These are phyloP conservation scores for Colletotrichum spaethianum DNA, from an alignment of 2,329 filamentous ascomycete species.

Conservation along the genomic window DNA sequence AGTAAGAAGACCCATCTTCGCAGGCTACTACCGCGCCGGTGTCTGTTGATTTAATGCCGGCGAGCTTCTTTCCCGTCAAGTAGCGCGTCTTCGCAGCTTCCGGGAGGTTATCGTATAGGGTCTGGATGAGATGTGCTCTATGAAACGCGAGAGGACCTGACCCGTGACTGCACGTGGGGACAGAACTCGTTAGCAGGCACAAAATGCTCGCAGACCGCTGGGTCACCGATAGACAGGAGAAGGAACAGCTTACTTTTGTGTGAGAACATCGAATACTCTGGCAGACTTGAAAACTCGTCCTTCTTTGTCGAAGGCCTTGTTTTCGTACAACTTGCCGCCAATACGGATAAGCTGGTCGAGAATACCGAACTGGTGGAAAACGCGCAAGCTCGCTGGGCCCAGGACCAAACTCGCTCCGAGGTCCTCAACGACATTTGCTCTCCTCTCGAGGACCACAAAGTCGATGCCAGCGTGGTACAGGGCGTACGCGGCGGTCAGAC, in stretches of 20 bases:
- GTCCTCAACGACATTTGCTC: conserved; percentile 45
- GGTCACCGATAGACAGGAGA: too few species aligned
- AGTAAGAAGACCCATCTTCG: conserved; percentile 50
- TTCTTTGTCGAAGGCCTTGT: conserved; percentile 6
- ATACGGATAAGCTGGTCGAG: conserved; percentile 26
- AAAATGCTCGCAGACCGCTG: conserved; percentile 4
- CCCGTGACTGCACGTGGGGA: conserved; percentile 46
- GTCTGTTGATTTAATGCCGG: conserved; percentile 42
- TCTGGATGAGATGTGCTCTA: conserved; percentile 52
- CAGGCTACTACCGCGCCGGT: conserved; percentile 49
- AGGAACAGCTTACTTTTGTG: conserved; percentile 16
- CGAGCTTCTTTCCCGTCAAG: conserved; percentile 46
- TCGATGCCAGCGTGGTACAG: conserved; percentile 52
- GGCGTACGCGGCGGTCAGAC: conserved; percentile 49
- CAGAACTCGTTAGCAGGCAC: background rate
- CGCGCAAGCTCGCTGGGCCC: conserved; percentile 46
- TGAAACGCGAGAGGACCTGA: conserved; percentile 49
- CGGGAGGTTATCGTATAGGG: conserved; percentile 50
- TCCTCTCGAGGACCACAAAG: conserved; percentile 51
- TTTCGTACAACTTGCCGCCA: conserved; percentile 12
- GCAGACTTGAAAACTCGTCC: conserved; percentile 21
- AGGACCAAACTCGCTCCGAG: conserved; percentile 49
- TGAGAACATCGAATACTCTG: background rate
- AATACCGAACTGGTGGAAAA: conserved; percentile 51
- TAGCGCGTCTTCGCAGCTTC: conserved; percentile 47